Percentiles rank a stretch among this genome's conserved stretches.
These are phyloP conservation scores for Fistulinella prunicolor DNA, from an alignment of 768 basidiomycete species.

Conservation along the genomic window DNA sequence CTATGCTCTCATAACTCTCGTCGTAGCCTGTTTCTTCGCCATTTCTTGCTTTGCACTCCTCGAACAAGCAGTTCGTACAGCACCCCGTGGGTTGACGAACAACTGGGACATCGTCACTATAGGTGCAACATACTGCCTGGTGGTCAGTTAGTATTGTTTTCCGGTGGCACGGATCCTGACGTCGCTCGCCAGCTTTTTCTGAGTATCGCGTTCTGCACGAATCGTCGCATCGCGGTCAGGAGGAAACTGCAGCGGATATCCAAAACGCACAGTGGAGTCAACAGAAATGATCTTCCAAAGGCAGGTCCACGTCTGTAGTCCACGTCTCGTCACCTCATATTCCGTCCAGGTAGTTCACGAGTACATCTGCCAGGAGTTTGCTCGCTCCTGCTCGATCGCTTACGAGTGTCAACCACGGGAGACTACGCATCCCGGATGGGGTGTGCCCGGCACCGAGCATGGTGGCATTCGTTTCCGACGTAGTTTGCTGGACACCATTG, in stretches of 20 bases:
- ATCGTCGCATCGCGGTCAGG: slow-evolving; percentile 65
- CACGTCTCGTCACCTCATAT: slow-evolving; percentile 1
- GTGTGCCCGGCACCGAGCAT: slow-evolving; percentile 62
- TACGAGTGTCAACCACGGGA: slow-evolving; percentile 70
- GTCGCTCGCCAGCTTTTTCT: slow-evolving; percentile 43
- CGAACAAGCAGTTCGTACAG: slow-evolving; percentile 68
- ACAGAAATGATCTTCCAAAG: slow-evolving; percentile 56
- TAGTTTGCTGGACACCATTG: slow-evolving; percentile 67
- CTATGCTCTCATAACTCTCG: slow-evolving; percentile 51
- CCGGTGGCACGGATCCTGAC: background rate
- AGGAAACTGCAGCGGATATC: slow-evolving; percentile 65
- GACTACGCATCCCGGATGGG: slow-evolving; percentile 71
- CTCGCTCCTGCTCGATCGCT: slow-evolving; percentile 68
- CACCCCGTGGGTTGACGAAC: slow-evolving; percentile 51
- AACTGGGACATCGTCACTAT: slow-evolving; percentile 72
- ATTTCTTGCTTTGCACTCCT: slow-evolving; percentile 65
- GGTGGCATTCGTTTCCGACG: slow-evolving; percentile 63
- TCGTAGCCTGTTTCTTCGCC: slow-evolving; percentile 51
- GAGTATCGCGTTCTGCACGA: slow-evolving; percentile 62
- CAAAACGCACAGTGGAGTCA: slow-evolving; percentile 52
- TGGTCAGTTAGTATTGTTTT: slow-evolving; percentile 44
- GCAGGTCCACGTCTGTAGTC: slow-evolving; percentile 32
- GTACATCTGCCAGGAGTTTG: slow-evolving; percentile 71
- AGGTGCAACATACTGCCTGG: slow-evolving; percentile 63
- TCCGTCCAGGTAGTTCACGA: slow-evolving; percentile 54